These are phyloP conservation scores for Fusarium globosum DNA, from an alignment of 2,329 filamentous ascomycete species.

Conservation along the genomic window DNA sequence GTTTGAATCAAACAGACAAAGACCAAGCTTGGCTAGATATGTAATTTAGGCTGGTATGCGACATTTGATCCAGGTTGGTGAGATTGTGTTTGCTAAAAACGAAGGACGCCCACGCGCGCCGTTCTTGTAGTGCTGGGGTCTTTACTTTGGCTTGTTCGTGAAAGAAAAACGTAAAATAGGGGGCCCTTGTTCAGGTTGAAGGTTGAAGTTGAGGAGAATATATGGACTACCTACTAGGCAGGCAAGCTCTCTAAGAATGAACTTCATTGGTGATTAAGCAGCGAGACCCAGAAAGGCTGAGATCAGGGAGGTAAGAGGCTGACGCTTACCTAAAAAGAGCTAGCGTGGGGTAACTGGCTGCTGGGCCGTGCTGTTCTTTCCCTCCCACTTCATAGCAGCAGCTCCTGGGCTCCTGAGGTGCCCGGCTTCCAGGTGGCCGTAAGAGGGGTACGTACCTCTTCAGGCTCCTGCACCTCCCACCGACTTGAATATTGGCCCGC, in stretches of 20 bases:
- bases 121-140: background rate
- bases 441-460: conserved; percentile 38
- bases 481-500: conserved; percentile 47
- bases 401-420: conserved; percentile 16
- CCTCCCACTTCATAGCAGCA: conserved; percentile 10
- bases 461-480: conserved; percentile 39
- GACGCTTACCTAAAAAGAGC: conserved; percentile 24
- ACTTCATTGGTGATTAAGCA: conserved; percentile 13
- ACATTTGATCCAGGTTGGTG: conserved; percentile 40
- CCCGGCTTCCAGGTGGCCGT: conserved; percentile 36
- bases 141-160: background rate
- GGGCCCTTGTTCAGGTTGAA: conserved; percentile 4
- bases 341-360: conserved; percentile 32
- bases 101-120: background rate
- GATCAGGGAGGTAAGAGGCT: conserved; percentile 27
- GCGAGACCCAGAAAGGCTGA: conserved; percentile 36
- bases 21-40: conserved; percentile 20
- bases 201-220: conserved; percentile 12
- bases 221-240: background rate
- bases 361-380: background rate
- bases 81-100: background rate
- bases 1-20: conserved; percentile 33
- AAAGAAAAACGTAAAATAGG: conserved; percentile 1
- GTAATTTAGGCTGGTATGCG: conserved; percentile 34
- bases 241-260: conserved; percentile 14